phyloP scores from a whole-genome alignment of 371 early-diverging fungal species.

The Rhizopus sp. region DNA sequence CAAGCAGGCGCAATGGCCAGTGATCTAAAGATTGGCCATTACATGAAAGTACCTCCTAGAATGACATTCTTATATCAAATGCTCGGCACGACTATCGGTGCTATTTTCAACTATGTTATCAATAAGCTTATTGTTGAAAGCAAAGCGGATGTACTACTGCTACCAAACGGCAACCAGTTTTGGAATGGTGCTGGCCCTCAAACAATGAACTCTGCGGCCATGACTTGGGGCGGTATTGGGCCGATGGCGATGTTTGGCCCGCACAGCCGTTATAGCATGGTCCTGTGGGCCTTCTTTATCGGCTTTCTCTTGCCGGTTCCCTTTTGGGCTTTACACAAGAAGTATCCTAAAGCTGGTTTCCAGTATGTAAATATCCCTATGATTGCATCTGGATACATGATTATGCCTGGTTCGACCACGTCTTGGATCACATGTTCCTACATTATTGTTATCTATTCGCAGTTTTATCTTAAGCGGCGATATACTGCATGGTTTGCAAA shows the following conservation, averaged over 20 bases:
- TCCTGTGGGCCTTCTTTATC: conserved; percentile 50
- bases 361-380: conserved; percentile 48
- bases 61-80: conserved; percentile 62
- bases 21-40: conserved; percentile 74
- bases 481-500: conserved; percentile 53
- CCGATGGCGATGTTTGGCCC: conserved; percentile 71
- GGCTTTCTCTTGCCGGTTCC: conserved; percentile 35
- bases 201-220: conserved; percentile 60
- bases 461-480: conserved; percentile 46
- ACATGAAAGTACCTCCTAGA: conserved; percentile 77
- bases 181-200: conserved; percentile 56
- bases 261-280: conserved; percentile 60
- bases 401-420: conserved; percentile 43
- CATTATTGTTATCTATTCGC: conserved; percentile 41
- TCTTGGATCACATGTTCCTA: conserved; percentile 47
- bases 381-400: conserved; percentile 42
- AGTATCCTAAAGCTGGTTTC: conserved; percentile 42
- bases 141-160: conserved; percentile 41
- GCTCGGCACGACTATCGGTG: conserved; percentile 61
- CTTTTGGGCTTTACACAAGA: conserved; percentile 31
- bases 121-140: conserved; percentile 46
- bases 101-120: conserved; percentile 55
- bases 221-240: conserved; percentile 77
- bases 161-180: conserved; percentile 47
- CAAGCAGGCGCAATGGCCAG: conserved; percentile 55